Conservation (phyloP, 1,284 basidiomycete species). For the Trichosporon inkin region DNA sequence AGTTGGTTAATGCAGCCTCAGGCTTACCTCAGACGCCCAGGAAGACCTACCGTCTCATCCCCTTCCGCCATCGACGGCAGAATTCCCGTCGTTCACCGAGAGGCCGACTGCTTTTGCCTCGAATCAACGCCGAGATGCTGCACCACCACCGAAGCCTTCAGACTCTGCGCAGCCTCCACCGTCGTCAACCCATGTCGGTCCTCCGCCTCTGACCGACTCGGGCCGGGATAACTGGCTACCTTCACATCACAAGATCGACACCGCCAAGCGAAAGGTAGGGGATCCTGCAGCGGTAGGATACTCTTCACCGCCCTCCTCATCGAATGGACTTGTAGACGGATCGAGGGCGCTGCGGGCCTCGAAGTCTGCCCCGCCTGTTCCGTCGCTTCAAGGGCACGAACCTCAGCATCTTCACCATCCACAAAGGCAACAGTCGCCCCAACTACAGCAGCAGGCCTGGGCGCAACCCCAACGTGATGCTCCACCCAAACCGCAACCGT, state of each 20-base stretch:
- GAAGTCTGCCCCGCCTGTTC: not conserved
- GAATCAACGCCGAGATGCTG: not conserved
- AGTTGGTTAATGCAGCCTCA: not conserved
- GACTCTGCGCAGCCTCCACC: not conserved
- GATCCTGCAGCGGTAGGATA: not conserved
- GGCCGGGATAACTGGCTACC: not conserved
- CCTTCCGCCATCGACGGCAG: too few species aligned
- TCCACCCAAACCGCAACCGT: not conserved
- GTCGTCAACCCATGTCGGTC: not conserved
- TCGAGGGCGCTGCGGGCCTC: not conserved
- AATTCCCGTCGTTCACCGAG: not conserved
- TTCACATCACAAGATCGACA: not conserved
- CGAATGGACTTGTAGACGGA: not conserved
- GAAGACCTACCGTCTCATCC: not conserved
- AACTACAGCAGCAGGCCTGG: not conserved
- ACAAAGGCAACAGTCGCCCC: not conserved
- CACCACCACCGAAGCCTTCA: not conserved
- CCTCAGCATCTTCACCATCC: not conserved
- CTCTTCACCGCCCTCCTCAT: not conserved
- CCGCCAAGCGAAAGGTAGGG: not conserved
- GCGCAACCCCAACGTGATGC: not conserved
- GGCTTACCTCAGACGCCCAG: not conserved
- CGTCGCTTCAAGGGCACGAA: not conserved
- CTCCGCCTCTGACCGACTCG: not conserved
- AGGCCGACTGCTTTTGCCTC: too few species aligned